These are phyloP conservation scores for Lactuca saligna DNA, from an alignment of 129 eudicot genomes.

Conservation along the genomic window DNA sequence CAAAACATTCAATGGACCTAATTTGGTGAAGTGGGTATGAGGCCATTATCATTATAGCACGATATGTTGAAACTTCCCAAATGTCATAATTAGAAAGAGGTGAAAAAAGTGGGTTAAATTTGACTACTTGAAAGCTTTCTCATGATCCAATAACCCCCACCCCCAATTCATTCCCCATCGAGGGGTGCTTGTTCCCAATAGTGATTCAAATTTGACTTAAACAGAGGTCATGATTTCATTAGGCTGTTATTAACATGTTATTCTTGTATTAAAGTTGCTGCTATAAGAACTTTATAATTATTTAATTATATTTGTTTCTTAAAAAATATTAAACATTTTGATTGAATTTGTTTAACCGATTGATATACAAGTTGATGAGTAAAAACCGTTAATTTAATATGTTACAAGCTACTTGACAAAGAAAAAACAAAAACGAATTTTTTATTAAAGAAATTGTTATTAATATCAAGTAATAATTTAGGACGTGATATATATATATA, in stretches of 20 bases:
- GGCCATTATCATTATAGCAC: conserved; percentile 33
- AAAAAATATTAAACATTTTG: not conserved
- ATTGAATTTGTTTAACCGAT: too few relatives aligned
- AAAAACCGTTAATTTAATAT: too few relatives aligned
- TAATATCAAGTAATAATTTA: too few relatives aligned
- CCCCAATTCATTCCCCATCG: conserved; percentile 17
- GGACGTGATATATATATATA: too few relatives aligned
- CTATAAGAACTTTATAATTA: not conserved
- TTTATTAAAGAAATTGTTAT: too few relatives aligned
- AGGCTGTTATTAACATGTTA: conserved; percentile 5
- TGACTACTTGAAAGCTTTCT: conserved; percentile 37
- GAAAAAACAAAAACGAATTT: too few relatives aligned
- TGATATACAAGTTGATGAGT: too few relatives aligned
- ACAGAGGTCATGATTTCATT: conserved; percentile 31
- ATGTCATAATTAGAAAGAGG: conserved; percentile 26
- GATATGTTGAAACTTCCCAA: conserved; percentile 32
- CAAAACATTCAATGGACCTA: conserved; percentile 11
- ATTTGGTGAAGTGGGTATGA: conserved; percentile 38
- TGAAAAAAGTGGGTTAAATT: conserved; percentile 35
- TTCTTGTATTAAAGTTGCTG: conserved; percentile 28
- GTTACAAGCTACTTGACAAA: too few relatives aligned
- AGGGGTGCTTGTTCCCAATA: conserved; percentile 33
- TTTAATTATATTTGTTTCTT: not conserved
- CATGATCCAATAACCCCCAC: conserved; percentile 35
- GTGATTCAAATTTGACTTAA: conserved; percentile 38